phyloP scores from a whole-genome alignment of 202 grass and related monocot species.

The Schoenoplectus triqueter region DNA sequence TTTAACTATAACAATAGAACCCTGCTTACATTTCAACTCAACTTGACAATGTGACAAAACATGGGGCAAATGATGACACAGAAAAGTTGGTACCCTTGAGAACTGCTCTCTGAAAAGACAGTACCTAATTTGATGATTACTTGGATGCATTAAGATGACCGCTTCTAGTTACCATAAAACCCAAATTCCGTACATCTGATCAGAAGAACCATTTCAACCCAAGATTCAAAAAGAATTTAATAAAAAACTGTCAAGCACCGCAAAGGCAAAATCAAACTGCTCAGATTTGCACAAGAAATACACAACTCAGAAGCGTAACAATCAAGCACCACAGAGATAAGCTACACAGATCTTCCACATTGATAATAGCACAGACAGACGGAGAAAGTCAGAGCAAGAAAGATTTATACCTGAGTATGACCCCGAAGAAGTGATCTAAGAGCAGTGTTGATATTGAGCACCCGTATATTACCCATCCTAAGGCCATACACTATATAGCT shows the following conservation, averaged over 20 bases:
- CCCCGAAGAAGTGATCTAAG: conserved; percentile 79
- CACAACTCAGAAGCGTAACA: conserved; percentile 15
- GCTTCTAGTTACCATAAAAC: background rate
- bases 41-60: background rate
- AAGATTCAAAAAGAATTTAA: background rate
- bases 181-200: background rate
- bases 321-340: background rate
- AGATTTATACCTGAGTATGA: conserved; percentile 63
- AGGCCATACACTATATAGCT: conserved; percentile 87
- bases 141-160: background rate
- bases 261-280: background rate
- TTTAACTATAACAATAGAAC: background rate
- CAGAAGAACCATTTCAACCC: background rate
- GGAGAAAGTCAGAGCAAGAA: background rate
- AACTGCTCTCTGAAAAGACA: background rate
- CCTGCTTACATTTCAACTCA: background rate
- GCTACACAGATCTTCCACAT: background rate
- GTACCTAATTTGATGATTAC: background rate
- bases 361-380: background rate
- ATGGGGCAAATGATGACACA: background rate
- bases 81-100: background rate
- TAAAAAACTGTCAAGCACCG: background rate
- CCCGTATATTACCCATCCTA: conserved; percentile 72
- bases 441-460: conserved; percentile 88
- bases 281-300: background rate